These are phyloP conservation scores for Capronia americana DNA, from an alignment of 2,329 filamentous ascomycete genomes.

Conservation along the genomic window DNA sequence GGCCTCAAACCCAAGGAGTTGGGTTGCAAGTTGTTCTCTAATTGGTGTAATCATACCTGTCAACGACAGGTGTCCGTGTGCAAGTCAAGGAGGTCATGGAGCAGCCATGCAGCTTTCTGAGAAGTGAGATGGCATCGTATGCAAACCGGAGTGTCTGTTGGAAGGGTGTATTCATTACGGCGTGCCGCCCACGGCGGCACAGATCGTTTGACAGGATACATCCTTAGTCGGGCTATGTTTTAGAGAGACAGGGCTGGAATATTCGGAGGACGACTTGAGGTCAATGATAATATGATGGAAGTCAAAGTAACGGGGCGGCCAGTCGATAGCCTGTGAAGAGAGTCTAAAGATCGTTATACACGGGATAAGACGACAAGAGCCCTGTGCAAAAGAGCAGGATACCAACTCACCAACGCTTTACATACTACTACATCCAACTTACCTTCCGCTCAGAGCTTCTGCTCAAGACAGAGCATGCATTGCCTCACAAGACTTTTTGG, in stretches of 20 bases:
- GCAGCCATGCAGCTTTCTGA: too few species aligned
- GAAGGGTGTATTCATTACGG: too few species aligned
- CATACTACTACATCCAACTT: neutral
- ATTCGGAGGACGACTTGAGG: neutral
- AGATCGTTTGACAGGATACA: neutral
- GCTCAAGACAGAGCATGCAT: conserved; percentile 14
- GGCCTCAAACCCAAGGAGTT: too few species aligned
- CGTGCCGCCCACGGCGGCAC: neutral
- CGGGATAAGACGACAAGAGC: neutral
- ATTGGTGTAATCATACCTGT: too few species aligned
- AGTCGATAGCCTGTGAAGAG: neutral
- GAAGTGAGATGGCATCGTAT: too few species aligned
- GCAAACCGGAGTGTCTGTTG: too few species aligned
- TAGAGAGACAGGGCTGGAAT: neutral
- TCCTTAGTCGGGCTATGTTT: neutral
- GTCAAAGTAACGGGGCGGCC: neutral
- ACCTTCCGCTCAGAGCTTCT: conserved; percentile 5
- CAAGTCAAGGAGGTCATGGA: too few species aligned
- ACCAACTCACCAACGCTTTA: neutral
- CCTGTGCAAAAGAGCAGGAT: neutral
- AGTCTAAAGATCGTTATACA: neutral
- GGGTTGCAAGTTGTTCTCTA: too few species aligned
- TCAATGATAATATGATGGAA: neutral
- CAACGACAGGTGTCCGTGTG: too few species aligned
- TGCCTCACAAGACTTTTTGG: conserved; percentile 21